These are phyloP conservation scores for Aspergillus brasiliensis DNA, from an alignment of 2,329 filamentous ascomycete species.

Conservation along the genomic window DNA sequence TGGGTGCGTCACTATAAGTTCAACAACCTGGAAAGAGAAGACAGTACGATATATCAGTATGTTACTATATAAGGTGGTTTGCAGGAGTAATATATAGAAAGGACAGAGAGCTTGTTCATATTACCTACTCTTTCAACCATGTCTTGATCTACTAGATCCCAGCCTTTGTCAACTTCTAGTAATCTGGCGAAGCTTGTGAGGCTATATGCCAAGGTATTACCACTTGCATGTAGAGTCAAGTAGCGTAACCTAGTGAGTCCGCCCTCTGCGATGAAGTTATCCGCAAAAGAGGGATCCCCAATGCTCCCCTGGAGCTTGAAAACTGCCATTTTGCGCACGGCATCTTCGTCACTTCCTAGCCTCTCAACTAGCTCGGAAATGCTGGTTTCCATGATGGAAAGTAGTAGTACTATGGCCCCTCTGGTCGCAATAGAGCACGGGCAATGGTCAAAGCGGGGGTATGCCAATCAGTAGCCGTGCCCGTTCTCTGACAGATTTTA, in stretches of 20 bases:
- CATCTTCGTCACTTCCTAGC: slow-evolving; percentile 72
- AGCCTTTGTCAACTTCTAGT: slow-evolving; percentile 95
- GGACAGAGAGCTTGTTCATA: slow-evolving; percentile 1
- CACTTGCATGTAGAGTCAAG: slow-evolving; percentile 79
- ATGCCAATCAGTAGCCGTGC: not conserved
- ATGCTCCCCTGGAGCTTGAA: slow-evolving; percentile 97
- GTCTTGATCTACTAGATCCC: slow-evolving; percentile 67
- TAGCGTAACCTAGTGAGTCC: slow-evolving; percentile 79
- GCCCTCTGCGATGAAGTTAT: slow-evolving; percentile 89
- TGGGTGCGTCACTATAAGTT: slow-evolving; percentile 91
- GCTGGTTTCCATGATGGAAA: slow-evolving; percentile 53
- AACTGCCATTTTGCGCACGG: slow-evolving; percentile 94
- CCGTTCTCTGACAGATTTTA: not conserved
- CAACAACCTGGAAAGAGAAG: slow-evolving; percentile 65
- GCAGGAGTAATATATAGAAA: not conserved
- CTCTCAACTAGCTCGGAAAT: slow-evolving; percentile 61
- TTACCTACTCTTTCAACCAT: slow-evolving; percentile 61
- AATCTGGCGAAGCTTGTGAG: slow-evolving; percentile 84
- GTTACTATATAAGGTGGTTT: not conserved
- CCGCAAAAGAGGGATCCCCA: slow-evolving; percentile 93
- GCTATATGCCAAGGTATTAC: slow-evolving; percentile 94
- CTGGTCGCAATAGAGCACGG: not conserved
- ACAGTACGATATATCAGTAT: slow-evolving; percentile 5
- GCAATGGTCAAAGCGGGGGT: not conserved
- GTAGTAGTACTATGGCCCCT: not conserved